Base-by-base conservation (phyloP, 305 asterid genomes). In the Fraxinus ornus region DNA sequence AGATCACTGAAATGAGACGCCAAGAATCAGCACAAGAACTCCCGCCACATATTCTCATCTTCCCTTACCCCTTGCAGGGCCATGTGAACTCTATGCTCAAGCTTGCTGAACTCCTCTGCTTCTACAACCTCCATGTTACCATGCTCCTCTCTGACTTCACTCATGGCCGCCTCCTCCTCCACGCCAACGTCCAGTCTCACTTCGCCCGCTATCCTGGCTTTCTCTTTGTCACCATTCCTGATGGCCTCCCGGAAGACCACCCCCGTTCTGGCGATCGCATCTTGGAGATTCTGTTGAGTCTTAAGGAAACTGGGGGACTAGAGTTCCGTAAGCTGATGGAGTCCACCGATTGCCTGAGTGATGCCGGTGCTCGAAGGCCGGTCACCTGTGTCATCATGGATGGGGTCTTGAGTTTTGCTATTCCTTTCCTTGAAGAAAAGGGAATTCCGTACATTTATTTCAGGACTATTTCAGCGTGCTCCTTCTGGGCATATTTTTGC, bases 171-270 rank as follows among this genome's bases (percentile, higher is more conserved):
- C 92, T 93, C 83, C 86, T 86, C 70, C 88, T 81, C 82, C 89
- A 87, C 88, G 83, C 94, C 78, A 60, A 87, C 81, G 73, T 89
- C 68, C 83, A 82, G n/a, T 52, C 90, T 32, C 90, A 85, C 22
- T 83, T 90, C 86, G 32, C 86, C 15, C 86, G 86, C 1, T 91
- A 91, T 81, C 80, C 91, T 9, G 90, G 87, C 4, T 90, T 93
- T 76, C 88, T 85, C 6, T 83, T 90, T 75, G 88, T 88, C 39
- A 86, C 88, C 12, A 85, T 93, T 2, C 49, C 89, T n/a, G 97
- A 91, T 80, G 97, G 95, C 64, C 92, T 93, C 30, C 93, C 93
- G 0, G 91, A 90, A 2, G 94, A 93, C n/a, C 92, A 91, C 84
- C 94, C 97, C 7, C 94, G 93, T 4, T 36, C 77, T n/a, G 96